Evolutionary conservation across 345 rosid genomes (phyloP), one percentile per base, ranked within the genome.

Genomic region (Microcos paniculata): DNA sequence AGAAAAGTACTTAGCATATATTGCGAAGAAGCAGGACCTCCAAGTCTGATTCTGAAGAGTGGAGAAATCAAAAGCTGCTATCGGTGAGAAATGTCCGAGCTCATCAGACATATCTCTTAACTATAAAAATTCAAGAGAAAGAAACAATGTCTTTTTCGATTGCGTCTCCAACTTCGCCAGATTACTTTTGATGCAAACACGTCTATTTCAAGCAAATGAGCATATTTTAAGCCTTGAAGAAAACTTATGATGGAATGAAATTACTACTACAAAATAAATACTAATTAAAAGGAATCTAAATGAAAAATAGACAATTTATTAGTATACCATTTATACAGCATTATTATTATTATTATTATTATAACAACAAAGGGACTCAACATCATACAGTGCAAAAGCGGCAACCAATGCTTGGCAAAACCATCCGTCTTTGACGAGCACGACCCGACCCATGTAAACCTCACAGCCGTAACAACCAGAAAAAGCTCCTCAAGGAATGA

Each of bases 281-380:
- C 8, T 35, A 2, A 3, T 35, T 35, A 48, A 16, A 11, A 11
- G 19, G 53, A 48, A 48, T n/a, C n/a, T n/a, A n/a, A n/a, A n/a
- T n/a, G n/a, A 48, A 48, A 48, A 48, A 48, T 3, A 14, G 26
- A 23, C 6, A 8, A 19, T 56, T 21, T 21, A 21, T 19, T 19
- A 35, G n/a, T 19, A 21, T 2, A 31, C 56, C 65, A 71, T 16
- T 35, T 55, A 70, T 81, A 74, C 79, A 74, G 26, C 63, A 55
- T 78, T 35, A 35, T 35, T 35, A 35, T 35, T 46, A 55, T 78
- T 35, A 35, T 35, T 35, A 35, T 35, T 46, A 74, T 57, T 49
- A 78, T 57, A 78, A 78, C 79, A 78, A 65, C 70, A 64, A 49
- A 38, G 33, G 33, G 43, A 55, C 62, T 30, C 51, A 12, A 55